A percentile compares a stretch with the other conserved stretches of the same genome.
Conservation (phyloP, 2,329 filamentous ascomycete genomes). For the Botryotinia calthae region DNA sequence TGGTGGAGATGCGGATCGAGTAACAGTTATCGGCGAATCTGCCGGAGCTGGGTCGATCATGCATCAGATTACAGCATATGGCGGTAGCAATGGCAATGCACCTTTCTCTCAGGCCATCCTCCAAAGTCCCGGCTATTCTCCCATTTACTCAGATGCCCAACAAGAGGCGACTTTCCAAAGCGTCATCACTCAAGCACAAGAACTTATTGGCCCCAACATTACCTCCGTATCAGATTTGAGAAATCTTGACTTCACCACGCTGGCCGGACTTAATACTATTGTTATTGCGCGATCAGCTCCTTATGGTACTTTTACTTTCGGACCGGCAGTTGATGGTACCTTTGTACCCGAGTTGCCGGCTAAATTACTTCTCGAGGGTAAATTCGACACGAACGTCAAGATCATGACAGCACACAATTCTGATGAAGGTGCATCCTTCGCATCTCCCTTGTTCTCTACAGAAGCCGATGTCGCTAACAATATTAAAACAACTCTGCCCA, state of each 20-base stretch:
- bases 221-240: constrained; percentile 19
- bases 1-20: constrained; percentile 50
- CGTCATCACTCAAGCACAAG: constrained; percentile 24
- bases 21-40: constrained; percentile 52
- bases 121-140: constrained; percentile 34
- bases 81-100: constrained; percentile 39
- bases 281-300: constrained; percentile 25
- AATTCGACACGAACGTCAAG: constrained; percentile 45
- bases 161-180: constrained; percentile 21
- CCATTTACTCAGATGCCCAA: constrained; percentile 6
- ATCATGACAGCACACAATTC: constrained; percentile 48
- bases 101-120: constrained; percentile 45
- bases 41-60: constrained; percentile 54
- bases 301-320: constrained; percentile 46
- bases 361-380: constrained; percentile 44
- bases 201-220: constrained; percentile 18
- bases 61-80: constrained; percentile 54
- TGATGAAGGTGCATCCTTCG: constrained; percentile 40
- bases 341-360: constrained; percentile 49
- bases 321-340: constrained; percentile 48
- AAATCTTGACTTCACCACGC: constrained; percentile 18
- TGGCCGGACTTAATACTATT: constrained; percentile 27
- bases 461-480: constrained; percentile 22
- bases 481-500: constrained; percentile 27
- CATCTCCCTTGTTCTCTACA: constrained; percentile 35